phyloP scores from a whole-genome alignment of 371 early-diverging fungal species.

The Mortierella sp. region DNA sequence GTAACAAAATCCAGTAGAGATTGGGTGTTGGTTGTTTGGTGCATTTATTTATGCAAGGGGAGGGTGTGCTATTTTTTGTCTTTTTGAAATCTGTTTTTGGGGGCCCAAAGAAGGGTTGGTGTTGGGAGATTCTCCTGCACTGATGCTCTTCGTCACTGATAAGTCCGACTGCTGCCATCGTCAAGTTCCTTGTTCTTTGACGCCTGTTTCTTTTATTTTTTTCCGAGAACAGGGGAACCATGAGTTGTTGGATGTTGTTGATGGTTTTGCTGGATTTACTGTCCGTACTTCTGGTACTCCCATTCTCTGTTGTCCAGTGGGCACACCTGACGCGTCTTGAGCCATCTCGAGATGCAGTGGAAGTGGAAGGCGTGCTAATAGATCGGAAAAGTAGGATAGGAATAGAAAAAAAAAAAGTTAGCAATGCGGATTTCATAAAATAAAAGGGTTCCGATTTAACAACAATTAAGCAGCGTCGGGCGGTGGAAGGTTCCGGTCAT shows the following conservation, averaged over 20 bases:
- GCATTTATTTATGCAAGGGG: neutral
- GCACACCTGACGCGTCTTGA: conserved; percentile 98
- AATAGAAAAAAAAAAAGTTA: neutral
- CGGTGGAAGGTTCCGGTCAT: neutral
- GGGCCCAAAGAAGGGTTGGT: neutral
- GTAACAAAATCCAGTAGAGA: neutral
- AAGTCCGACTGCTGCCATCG: neutral
- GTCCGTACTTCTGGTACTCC: conserved; percentile 95
- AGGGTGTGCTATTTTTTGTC: neutral
- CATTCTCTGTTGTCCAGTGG: conserved; percentile 99
- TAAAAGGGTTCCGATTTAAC: neutral
- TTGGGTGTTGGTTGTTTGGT: neutral
- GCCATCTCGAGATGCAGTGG: conserved; percentile 99
- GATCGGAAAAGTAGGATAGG: neutral
- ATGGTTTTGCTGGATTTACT: conserved; percentile 35
- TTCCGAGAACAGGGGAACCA: neutral
- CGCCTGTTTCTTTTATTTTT: neutral
- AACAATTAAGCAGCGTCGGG: too few relatives aligned
- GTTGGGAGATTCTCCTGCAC: neutral
- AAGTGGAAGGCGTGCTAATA: conserved; percentile 99
- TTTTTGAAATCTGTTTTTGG: conserved; percentile 7
- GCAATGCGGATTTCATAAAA: neutral
- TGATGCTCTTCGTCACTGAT: neutral
- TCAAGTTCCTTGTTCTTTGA: neutral
- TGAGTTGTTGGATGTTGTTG: neutral